Conservation (phyloP, 345 rosid genomes). For the Pelargonium nanum region DNA sequence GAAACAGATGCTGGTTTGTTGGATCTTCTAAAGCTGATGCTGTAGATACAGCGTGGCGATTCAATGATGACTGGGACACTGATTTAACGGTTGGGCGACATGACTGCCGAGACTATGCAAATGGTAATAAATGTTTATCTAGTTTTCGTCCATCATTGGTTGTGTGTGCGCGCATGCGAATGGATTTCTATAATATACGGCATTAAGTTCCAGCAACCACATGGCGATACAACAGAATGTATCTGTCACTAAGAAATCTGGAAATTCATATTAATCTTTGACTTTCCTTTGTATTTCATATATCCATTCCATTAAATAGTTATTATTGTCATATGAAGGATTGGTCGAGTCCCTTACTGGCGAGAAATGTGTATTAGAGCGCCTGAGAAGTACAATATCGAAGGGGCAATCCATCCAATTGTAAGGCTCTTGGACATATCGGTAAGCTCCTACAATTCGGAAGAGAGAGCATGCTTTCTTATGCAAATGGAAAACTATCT, state of each 20-base stretch:
- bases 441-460: background rate
- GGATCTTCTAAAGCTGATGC: conserved; percentile 43
- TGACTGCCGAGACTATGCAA: conserved; percentile 69
- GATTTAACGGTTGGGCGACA: conserved; percentile 54
- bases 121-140: no score
- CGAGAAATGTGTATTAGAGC: conserved; percentile 37
- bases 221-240: no score
- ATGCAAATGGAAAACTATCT: no score
- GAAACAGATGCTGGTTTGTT: conserved; percentile 58
- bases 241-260: no score
- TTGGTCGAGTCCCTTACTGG: conserved; percentile 74
- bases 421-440: background rate
- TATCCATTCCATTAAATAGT: background rate
- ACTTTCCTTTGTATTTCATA: background rate
- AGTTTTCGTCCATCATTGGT: no score
- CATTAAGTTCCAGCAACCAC: no score
- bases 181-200: background rate
- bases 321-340: conserved; percentile 23
- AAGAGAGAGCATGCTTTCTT: no score
- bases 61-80: conserved; percentile 47
- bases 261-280: background rate
- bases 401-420: background rate
- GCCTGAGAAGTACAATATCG: conserved; percentile 20
- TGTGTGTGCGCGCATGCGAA: background rate
- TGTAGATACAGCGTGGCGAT: conserved; percentile 33